These are phyloP conservation scores for Fagus sylvatica DNA, from an alignment of 306 rosid genomes.

Conservation along the genomic window DNA sequence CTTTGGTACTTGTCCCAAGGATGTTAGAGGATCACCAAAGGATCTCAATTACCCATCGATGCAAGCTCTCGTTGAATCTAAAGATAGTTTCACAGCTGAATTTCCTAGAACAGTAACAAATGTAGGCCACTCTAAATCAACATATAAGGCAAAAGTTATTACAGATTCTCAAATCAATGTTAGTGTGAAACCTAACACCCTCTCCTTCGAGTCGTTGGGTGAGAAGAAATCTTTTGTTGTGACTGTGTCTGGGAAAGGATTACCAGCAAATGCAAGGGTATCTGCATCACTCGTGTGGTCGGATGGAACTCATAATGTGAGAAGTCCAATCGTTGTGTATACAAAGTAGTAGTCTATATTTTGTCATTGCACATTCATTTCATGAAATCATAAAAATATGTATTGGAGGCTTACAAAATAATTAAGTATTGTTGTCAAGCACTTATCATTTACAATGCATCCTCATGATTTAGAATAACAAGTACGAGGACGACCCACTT, in stretches of 20 bases:
- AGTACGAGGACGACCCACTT: too few species aligned
- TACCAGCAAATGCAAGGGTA: not conserved
- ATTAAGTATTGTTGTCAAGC: too few species aligned
- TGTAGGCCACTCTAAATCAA: slow-evolving; percentile 34
- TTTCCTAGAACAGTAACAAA: slow-evolving; percentile 36
- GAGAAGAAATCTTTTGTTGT: slow-evolving; percentile 37
- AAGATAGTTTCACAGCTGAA: not conserved
- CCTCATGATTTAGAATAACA: too few species aligned
- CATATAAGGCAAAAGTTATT: slow-evolving; percentile 19
- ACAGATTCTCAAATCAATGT: slow-evolving; percentile 6
- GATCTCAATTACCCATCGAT: slow-evolving; percentile 40
- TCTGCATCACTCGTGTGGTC: slow-evolving; percentile 33
- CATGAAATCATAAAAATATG: too few species aligned
- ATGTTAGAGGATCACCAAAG: not conserved
- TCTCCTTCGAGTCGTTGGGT: slow-evolving; percentile 30
- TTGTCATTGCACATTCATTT: too few species aligned
- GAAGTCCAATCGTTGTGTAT: slow-evolving; percentile 28
- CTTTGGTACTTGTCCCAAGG: too few species aligned
- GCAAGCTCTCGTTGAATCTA: slow-evolving; percentile 2
- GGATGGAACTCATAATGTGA: slow-evolving; percentile 31
- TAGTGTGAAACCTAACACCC: slow-evolving; percentile 27
- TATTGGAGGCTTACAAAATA: too few species aligned
- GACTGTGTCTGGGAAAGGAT: slow-evolving; percentile 11
- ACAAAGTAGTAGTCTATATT: too few species aligned
- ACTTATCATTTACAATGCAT: too few species aligned